phyloP scores from a whole-genome alignment of 2,329 filamentous ascomycete genomes.

The Pyricularia sp. region DNA sequence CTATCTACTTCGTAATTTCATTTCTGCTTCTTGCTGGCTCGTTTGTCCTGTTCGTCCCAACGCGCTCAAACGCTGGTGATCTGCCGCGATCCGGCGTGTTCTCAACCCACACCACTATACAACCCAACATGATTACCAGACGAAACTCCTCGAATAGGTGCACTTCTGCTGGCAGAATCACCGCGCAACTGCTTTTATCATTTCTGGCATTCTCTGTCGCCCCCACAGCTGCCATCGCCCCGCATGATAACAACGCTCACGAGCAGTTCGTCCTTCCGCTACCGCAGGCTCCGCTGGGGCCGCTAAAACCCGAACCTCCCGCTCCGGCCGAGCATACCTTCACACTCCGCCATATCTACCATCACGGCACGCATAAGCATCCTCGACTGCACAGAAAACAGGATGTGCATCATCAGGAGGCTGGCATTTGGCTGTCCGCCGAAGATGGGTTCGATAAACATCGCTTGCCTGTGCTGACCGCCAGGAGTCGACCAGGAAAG shows the following conservation, averaged over 20 bases:
- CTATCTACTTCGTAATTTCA: neutral
- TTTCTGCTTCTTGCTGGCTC: neutral
- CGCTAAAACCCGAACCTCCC: conserved; percentile 32
- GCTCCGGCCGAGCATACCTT: conserved; percentile 47
- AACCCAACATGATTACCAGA: conserved; percentile 16
- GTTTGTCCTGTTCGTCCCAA: neutral
- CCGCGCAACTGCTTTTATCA: conserved; percentile 53
- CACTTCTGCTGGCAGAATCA: conserved; percentile 52
- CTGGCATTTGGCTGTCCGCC: conserved; percentile 52
- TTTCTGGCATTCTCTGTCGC: conserved; percentile 52
- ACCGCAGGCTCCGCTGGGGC: conserved; percentile 28
- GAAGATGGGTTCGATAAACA: conserved; percentile 47
- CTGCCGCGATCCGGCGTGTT: neutral
- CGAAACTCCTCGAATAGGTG: conserved; percentile 23
- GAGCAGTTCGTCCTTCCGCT: conserved; percentile 34
- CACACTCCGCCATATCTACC: conserved; percentile 79
- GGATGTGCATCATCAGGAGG: conserved; percentile 53
- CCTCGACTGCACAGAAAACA: conserved; percentile 68
- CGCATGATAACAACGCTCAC: conserved; percentile 18
- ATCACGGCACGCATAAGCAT: conserved; percentile 76
- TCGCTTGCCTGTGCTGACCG: conserved; percentile 42
- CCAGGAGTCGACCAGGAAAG: conserved; percentile 53
- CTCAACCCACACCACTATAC: neutral
- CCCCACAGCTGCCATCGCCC: conserved; percentile 24
- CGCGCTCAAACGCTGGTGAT: neutral